phyloP scores from a whole-genome alignment of 176 grass and related monocot species.

The Phoenix roebelenii region DNA sequence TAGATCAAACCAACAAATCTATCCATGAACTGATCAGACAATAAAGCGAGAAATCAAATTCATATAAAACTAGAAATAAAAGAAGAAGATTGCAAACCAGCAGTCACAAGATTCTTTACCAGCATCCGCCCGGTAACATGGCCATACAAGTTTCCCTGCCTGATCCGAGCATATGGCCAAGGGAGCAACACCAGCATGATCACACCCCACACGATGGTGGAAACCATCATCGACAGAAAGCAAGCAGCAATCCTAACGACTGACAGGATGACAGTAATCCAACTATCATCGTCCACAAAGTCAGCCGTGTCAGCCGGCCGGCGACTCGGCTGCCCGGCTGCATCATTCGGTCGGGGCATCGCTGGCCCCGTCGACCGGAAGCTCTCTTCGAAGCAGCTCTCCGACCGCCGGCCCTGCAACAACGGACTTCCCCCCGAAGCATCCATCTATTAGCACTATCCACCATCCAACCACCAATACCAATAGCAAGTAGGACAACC shows the following conservation, averaged over 20 bases:
- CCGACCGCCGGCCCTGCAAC: background rate
- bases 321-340: constrained; percentile 23
- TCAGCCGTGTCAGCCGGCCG: constrained; percentile 1
- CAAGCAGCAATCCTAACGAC: constrained; percentile 24
- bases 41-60: too few species aligned
- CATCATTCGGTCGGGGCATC: background rate
- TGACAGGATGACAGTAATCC: constrained; percentile 19
- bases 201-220: constrained; percentile 26
- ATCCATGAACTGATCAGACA: too few species aligned
- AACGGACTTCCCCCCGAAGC: background rate
- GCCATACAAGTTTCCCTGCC: constrained; percentile 37
- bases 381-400: background rate
- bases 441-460: background rate
- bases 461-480: too few species aligned
- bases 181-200: constrained; percentile 38
- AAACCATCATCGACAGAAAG: constrained; percentile 38
- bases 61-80: too few species aligned
- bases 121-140: constrained; percentile 44
- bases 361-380: background rate
- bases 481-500: too few species aligned
- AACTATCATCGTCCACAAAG: constrained; percentile 19
- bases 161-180: constrained; percentile 38
- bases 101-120: constrained; percentile 7
- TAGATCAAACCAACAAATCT: too few species aligned
- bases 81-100: too few species aligned